Evolutionary conservation across 2,329 filamentous ascomycete genomes (phyloP).

Genomic region (Lecanicillium sp.): DNA sequence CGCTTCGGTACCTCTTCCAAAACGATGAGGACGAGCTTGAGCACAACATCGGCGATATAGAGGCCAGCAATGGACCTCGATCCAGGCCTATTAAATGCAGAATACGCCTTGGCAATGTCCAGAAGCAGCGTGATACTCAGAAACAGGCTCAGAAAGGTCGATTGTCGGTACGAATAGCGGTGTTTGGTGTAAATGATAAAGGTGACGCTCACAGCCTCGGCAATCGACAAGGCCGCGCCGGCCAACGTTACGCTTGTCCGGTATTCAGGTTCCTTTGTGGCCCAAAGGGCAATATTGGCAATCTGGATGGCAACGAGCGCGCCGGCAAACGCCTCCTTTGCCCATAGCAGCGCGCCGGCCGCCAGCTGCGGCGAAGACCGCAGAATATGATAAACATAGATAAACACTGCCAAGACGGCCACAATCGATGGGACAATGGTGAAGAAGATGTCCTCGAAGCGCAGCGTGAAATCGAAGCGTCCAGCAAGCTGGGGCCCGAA

Average conservation of each 20-base stretch:
- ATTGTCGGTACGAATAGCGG: slow-evolving; percentile 20
- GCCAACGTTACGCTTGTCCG: slow-evolving; percentile 19
- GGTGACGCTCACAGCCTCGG: slow-evolving; percentile 18
- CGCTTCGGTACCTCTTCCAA: slow-evolving; percentile 24
- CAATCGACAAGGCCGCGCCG: slow-evolving; percentile 16
- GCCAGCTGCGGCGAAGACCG: not conserved
- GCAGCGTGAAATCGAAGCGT: slow-evolving; percentile 1
- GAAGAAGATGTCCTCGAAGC: slow-evolving; percentile 3
- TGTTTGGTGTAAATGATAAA: slow-evolving; percentile 26
- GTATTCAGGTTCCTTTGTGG: slow-evolving; percentile 1
- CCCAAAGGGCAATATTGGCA: slow-evolving; percentile 19
- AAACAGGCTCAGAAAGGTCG: slow-evolving; percentile 21
- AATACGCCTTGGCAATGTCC: slow-evolving; percentile 23
- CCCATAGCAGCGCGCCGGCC: slow-evolving; percentile 12
- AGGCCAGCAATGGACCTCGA: slow-evolving; percentile 17
- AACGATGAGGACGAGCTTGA: slow-evolving; percentile 20
- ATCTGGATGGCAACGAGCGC: slow-evolving; percentile 10
- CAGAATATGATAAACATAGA: not conserved
- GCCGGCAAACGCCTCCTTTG: slow-evolving; percentile 10
- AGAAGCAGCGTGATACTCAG: slow-evolving; percentile 23
- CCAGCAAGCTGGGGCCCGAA: not conserved
- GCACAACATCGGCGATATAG: slow-evolving; percentile 16
- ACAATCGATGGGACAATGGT: not conserved
- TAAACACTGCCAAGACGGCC: not conserved
- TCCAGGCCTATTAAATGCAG: slow-evolving; percentile 21